These are phyloP conservation scores for Discostella stelligeroides DNA, from an alignment of 108 stramenopile genomes.

Conservation along the genomic window DNA sequence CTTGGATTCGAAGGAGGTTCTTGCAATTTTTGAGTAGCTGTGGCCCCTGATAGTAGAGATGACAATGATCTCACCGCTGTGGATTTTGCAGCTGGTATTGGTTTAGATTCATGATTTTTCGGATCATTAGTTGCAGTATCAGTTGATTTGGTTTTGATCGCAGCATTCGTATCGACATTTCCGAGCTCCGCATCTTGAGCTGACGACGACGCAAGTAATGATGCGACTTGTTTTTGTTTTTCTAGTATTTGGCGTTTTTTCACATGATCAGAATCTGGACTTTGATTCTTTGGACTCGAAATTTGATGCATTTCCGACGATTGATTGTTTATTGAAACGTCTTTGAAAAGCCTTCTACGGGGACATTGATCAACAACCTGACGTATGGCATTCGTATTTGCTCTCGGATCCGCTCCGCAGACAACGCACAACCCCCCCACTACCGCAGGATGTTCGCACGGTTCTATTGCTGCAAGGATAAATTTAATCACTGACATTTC, in stretches of 20 bases:
- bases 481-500: constrained; percentile 4
- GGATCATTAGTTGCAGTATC: neutral
- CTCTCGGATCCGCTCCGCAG: constrained; percentile 54
- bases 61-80: constrained; percentile 32
- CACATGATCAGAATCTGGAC: neutral
- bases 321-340: constrained; percentile 1
- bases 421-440: constrained; percentile 74
- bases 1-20: constrained; percentile 8
- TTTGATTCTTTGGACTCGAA: constrained; percentile 5
- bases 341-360: neutral
- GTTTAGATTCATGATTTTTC: constrained; percentile 4
- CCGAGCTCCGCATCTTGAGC: neutral
- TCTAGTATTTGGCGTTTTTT: constrained; percentile 10
- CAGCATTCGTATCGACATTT: neutral
- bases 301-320: too few species aligned
- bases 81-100: constrained; percentile 16
- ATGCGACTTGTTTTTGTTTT: constrained; percentile 13
- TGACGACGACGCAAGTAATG: constrained; percentile 4
- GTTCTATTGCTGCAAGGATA: constrained; percentile 63
- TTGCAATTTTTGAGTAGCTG: constrained; percentile 40
- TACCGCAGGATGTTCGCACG: constrained; percentile 76
- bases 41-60: constrained; percentile 40
- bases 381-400: neutral
- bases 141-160: neutral
- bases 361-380: neutral